Evolutionary conservation across 2,329 filamentous ascomycete genomes (phyloP).

Genomic region (Sporothrix pseudoabietina): DNA sequence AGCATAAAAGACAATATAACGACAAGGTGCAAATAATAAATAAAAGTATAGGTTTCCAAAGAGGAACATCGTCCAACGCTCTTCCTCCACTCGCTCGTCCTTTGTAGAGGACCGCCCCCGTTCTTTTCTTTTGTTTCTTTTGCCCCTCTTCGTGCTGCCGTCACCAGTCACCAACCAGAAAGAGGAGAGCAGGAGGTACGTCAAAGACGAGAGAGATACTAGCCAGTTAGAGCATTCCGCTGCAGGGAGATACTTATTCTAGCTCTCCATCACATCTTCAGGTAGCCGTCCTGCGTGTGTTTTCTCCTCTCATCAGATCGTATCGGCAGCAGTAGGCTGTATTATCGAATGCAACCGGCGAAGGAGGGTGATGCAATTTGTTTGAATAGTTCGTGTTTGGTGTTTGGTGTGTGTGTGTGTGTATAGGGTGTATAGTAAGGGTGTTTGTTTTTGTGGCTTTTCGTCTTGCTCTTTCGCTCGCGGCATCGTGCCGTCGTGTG

Average conservation of each 20-base stretch:
- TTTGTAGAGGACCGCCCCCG: not conserved
- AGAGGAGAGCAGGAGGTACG: not conserved
- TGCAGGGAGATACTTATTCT: not conserved
- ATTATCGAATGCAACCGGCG: not conserved
- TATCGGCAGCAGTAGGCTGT: not conserved
- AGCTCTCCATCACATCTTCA: not conserved
- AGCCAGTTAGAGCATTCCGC: not conserved
- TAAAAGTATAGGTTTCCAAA: conserved; percentile 12
- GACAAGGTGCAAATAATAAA: conserved; percentile 22
- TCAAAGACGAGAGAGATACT: not conserved
- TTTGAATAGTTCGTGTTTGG: not conserved
- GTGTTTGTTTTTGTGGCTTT: not conserved
- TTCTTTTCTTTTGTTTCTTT: not conserved
- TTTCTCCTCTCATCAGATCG: not conserved
- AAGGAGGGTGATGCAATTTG: not conserved
- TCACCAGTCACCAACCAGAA: not conserved
- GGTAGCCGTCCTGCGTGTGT: not conserved
- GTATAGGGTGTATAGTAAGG: not conserved
- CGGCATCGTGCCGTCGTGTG: not conserved
- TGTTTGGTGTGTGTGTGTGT: not conserved
- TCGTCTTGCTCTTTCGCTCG: not conserved
- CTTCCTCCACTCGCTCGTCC: conserved; percentile 16
- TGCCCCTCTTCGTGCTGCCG: not conserved
- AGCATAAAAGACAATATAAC: conserved; percentile 22
- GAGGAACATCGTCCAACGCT: conserved; percentile 17